Evolutionary conservation across 257 asterid species (phyloP).

Genomic region (Primulina huaijiensis): DNA sequence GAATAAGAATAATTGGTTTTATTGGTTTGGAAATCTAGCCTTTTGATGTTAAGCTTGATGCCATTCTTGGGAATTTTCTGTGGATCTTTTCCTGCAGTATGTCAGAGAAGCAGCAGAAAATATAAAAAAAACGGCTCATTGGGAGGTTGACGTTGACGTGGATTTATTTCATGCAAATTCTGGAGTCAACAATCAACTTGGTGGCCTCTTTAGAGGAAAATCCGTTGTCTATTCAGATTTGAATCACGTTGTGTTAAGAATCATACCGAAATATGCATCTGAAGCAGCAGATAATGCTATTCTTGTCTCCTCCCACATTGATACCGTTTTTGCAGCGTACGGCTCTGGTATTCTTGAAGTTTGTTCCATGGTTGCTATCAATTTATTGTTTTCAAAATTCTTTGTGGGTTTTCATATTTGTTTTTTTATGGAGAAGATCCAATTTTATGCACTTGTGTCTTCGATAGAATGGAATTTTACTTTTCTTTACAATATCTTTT

Average conservation of each 20-base stretch:
- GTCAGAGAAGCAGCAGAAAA: constrained; percentile 57
- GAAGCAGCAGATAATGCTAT: constrained; percentile 85
- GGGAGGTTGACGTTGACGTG: constrained; percentile 89
- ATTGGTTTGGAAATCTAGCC: neutral
- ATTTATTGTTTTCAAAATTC: neutral
- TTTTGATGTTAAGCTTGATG: constrained; percentile 20
- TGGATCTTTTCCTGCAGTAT: constrained; percentile 54
- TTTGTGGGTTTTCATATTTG: neutral
- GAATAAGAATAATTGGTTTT: neutral
- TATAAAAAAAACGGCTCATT: constrained; percentile 70
- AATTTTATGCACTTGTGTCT: neutral
- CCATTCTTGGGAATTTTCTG: constrained; percentile 2
- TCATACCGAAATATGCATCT: constrained; percentile 72
- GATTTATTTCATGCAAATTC: constrained; percentile 69
- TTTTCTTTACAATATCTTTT: neutral
- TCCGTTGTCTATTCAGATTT: constrained; percentile 89
- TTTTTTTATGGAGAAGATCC: neutral
- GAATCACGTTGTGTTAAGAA: constrained; percentile 70
- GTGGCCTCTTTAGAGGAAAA: constrained; percentile 87
- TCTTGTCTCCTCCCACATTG: constrained; percentile 93
- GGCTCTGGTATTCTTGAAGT: constrained; percentile 20
- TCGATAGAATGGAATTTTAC: neutral
- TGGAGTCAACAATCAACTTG: constrained; percentile 67
- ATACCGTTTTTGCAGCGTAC: constrained; percentile 85
- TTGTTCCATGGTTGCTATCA: neutral